Evolutionary conservation across 306 rosid genomes (phyloP), one percentile per base, ranked within the genome.

Genomic region (Pterocarpus santalinus): DNA sequence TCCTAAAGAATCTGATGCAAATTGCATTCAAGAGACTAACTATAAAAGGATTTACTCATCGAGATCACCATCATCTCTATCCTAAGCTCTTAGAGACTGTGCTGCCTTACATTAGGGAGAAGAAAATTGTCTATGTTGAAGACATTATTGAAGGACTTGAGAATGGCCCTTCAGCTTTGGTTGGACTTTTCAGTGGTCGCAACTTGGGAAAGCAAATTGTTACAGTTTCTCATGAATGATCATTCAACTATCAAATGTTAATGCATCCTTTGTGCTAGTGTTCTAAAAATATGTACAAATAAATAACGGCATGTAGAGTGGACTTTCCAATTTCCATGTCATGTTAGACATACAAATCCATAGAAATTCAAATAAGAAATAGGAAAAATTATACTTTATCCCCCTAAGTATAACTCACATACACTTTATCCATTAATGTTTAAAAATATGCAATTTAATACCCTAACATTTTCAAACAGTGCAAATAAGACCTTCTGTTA

Each of bases 111-210:
- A 84, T 84, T 6, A 84, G 81, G 46, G 84, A 84, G 15, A 63
- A 79, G n/a, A 73, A 78, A 39, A 6, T 83, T 46, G 66, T 83
- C 11, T 82, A 72, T 72, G 76, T 82, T 63, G 86, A 82, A 78
- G 86, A 83, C 80, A 83, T 66, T 46, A 83, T 72, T 78, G 77
- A 78, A 73, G 83, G 87, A 3, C 72, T 83, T 83, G 87, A 83
- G 65, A 84, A 67, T 67, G 84, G 84, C 4, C 86, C 86, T 1
- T 41, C 60, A 9, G 83, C 86, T 39, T 14, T 83, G 13, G 77
- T 83, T 57, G 86, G 86, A 43, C 83, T 83, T 22, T 78, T 78
- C 52, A 72, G 22, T 0, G 80, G 86, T 22, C 82, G 80, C 49
- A 83, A 79, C 73, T 66, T 83, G 12, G 87, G 83, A 30, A 83